Evolutionary conservation across 305 asterid genomes (phyloP), one percentile per base, ranked within the genome.

Genomic region (Plantago rigida): DNA sequence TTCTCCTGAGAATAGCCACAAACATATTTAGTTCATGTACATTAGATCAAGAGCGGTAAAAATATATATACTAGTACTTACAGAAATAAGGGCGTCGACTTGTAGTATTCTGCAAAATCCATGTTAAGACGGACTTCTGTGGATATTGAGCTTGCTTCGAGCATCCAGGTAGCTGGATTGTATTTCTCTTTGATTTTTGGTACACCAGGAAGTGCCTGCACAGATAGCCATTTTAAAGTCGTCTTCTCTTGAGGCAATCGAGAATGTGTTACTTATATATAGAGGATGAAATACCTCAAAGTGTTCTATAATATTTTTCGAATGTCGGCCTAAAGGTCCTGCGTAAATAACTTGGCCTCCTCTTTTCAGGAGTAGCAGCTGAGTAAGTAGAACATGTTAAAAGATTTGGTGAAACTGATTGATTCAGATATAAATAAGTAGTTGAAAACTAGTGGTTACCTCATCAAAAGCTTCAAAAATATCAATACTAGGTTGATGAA

Each of bases 401-500:
- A 22, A 22, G 39, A 59, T 22, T 46, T 13, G 44, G 24, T 4
- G 12, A 24, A 58, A 8, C 8, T 22, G 8, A 3, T 13, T 11
- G 17, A 59, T 4, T 19, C 15, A 36, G 44, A 9, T 2, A 15
- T 13, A 13, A 46, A 13, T 10, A 46, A 10, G 11, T 11, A 29
- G n/a, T 2, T 9, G 8, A 22, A 45, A 57, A 5, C 15, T 34
- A 3, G 44, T 56, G 26, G 39, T 63, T 68, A 81, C 94, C 87
- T 85, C 94, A 69, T 85, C 94, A 49, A 85, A 85, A 53, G 94
- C 83, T 63, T 85, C 94, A 66, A 85, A 85, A 39, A 85, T 83
- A 76, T 85, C 94, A 0, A 83, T 83, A 72, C 90, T 83, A 12
- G 90, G 94, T 67, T 85, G 94, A 63, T 85, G 94, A 71, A 85